Evolutionary conservation across 164 flowering plant genomes (phyloP), one percentile per base, ranked within the genome.

Genomic region (Liriodendron chinense): DNA sequence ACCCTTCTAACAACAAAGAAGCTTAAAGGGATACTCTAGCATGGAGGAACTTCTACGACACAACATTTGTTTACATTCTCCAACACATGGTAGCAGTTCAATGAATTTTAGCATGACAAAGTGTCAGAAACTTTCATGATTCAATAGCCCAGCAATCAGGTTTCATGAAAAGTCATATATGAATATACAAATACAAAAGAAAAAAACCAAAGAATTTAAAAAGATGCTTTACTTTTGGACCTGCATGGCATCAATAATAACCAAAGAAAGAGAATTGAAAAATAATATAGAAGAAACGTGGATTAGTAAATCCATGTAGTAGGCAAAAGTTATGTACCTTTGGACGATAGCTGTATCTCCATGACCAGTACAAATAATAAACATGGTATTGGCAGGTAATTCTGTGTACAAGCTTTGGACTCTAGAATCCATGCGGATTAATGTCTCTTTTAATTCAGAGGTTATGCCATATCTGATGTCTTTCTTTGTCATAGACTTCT

Each of bases 361-460:
- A 80, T 94, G 99, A 74, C 99, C 99, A 5, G 98, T 93, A 82
- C 92, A 96, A 49, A 92, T 78, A 74, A 96, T 87, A 57, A 96
- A 83, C 99, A 96, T 91, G 24, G 93, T 66, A 80, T 96, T 96
- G 7, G 78, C 72, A 1, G 98, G 98, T 77, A 96, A 83, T 18
- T 80, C 76, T 18, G 80, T 25, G 61, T 90, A 82, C 3, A 96
- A 80, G 71, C 80, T 85, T 56, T 79, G 83, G 49, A 94, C 81
- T 81, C 90, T 83, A 59, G 83, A 71, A 83, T 96, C 85, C 65
- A 90, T 77, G 22, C 87, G 87, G 70, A 82, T 65, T 63, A 96
- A 82, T 78, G 92, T 85, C n/a, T 85, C 92, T 82, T 90, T 87
- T 24, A 93, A 69, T 69, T 91, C 91, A 61, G 87, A 53, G 7